Evolutionary conservation across 495 filamentous ascomycete species (phyloP), one percentile per base, ranked within the genome.

Genomic region (Amphirosellinia nigrospora): DNA sequence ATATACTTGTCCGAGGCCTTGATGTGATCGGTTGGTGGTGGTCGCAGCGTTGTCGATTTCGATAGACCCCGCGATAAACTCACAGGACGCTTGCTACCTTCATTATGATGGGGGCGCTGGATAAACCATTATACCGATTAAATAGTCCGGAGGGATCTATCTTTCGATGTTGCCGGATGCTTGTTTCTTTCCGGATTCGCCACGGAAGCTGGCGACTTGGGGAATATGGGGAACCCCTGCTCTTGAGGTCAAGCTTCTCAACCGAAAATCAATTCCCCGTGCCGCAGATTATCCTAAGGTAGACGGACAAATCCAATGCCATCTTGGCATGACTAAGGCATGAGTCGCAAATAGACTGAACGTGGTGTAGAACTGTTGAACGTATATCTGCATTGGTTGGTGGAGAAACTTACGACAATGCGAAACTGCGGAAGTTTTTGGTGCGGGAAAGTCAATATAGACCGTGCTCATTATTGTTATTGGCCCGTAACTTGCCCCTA

Each of bases 261-360:
- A 9, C 45, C n/a, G n/a, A 15, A 41, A 10, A 55, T 55, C 32
- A 39, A 41, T 19, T 28, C n/a, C 6, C 28, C 13, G 11, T 13
- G 7, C 21, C 7, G 45, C 4, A 43, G 23, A 19, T 9, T n/a
- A 43, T 21, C 9, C 10, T 21, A 21, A 19, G 32, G 36, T 30
- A 53, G 58, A 53, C 66, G 56, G 58, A 63, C 39, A 69, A 69
- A 62, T 69, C 56, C 58, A 63, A 52, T 26, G 23, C 32, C 58
- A 52, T 61, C 55, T 68, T 59, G 66, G 66, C 66, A 69, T 30
- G 58, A 53, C 41, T 60, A 39, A 61, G 19, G 34, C 26, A 43
- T 16, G 46, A 34, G 16, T 32, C 28, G 43, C 11, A 52, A 38
- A 60, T 21, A 23, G 32, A 9, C n/a, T 60, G 19, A 36, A 10